Evolutionary conservation across 2,329 filamentous ascomycete genomes (phyloP), one percentile per base, ranked within the genome.

Genomic region (Nemania diffusa): DNA sequence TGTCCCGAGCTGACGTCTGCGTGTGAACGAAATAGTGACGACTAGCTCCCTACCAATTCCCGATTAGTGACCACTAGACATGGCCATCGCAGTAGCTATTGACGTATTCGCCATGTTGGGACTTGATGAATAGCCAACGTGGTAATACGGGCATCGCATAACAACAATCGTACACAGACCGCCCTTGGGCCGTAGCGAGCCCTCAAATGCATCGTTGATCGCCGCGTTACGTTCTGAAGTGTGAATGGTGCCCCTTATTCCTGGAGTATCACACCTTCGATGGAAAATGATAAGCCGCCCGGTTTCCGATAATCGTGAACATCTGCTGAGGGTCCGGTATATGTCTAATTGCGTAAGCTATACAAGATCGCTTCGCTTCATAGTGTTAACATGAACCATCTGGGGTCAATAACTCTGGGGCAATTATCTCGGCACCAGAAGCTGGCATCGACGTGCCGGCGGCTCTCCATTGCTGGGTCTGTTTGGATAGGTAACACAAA

Each of bases 361-460:
- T 27, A 27, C 24, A 13, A 26, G 24, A 50, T 50, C 46, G 46
- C 24, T 52, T 27, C 20, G 46, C 46, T 50, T 50, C 46, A 34
- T 9, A 52, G 20, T 27, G 46, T 27, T n/a, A 26, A 17, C 50
- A 32, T 20, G 32, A 56, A 40, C 52, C 52, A 56, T 22, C 22
- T 13, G 29, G n/a, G 46, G 20, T 15, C 24, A 26, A n/a, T n/a
- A 24, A 29, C 9, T 52, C 26, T 32, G 29, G 27, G 50, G 26
- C 24, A n/a, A 15, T 56, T 7, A 56, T 56, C 34, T 40, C 52
- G 32, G 52, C 52, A 56, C 52, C 7, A 56, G 52, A 56, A 24
- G 32, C 32, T 37, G 34, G 52, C 34, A 37, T 56, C n/a, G 40
- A 37, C 29, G 11, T 56, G 52, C 52, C 34, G 52, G n/a, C 52